Evolutionary conservation across 352 stramenopile species (phyloP).

Genomic region (Pythium aristosporum): DNA sequence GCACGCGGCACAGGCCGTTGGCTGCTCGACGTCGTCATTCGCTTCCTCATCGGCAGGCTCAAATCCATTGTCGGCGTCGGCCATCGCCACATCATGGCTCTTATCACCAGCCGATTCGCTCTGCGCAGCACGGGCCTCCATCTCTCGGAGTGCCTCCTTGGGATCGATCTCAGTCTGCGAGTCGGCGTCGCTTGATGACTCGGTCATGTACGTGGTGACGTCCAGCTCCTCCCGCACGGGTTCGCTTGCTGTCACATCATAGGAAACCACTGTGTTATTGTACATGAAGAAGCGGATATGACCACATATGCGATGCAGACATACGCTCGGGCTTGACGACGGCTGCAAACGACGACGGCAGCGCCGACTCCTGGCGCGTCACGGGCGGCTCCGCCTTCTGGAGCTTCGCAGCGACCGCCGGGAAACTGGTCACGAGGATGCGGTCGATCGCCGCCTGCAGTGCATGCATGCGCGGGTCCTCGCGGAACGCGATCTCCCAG

Average conservation of each 20-base stretch:
- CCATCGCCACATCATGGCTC: constrained; percentile 16
- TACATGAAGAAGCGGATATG: neutral
- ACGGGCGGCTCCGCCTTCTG: neutral
- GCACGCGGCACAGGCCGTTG: constrained; percentile 46
- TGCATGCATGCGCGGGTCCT: constrained; percentile 36
- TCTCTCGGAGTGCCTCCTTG: constrained; percentile 63
- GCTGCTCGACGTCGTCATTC: constrained; percentile 23
- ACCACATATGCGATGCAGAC: neutral
- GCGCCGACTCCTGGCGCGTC: constrained; percentile 4
- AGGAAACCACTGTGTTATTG: neutral
- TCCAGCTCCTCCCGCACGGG: constrained; percentile 3
- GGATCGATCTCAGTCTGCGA: constrained; percentile 47
- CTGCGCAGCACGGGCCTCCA: constrained; percentile 30
- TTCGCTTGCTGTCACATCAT: neutral
- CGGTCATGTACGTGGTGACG: constrained; percentile 26
- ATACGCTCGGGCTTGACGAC: constrained; percentile 7
- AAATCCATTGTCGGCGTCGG: neutral
- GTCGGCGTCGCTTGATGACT: constrained; percentile 55
- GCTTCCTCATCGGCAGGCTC: constrained; percentile 5
- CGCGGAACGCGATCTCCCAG: constrained; percentile 15
- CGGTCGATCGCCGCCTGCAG: constrained; percentile 16
- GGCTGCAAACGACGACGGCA: neutral
- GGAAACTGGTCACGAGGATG: constrained; percentile 27
- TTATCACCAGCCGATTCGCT: neutral
- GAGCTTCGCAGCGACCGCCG: constrained; percentile 8